These are phyloP conservation scores for Cystofilobasidium macerans DNA, from an alignment of 768 basidiomycete species.

Conservation along the genomic window DNA sequence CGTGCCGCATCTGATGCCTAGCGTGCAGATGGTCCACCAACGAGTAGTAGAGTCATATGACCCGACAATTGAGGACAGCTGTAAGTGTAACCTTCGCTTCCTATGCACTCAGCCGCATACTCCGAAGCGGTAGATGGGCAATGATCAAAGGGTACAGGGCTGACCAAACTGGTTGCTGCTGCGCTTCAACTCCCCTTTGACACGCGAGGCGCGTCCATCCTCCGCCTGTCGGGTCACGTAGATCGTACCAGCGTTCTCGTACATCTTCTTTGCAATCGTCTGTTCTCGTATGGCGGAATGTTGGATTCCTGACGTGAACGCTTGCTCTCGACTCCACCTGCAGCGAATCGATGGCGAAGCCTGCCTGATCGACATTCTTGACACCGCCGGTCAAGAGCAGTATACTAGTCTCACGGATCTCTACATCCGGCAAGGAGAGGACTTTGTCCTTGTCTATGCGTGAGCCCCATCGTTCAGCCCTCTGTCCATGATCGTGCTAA, in stretches of 20 bases:
- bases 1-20: neutral
- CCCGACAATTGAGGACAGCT: conserved; percentile 16
- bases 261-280: no score
- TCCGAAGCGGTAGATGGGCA: no score
- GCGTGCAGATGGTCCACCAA: neutral
- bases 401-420: conserved; percentile 17
- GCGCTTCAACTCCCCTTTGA: no score
- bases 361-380: conserved; percentile 21
- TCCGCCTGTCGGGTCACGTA: neutral
- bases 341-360: conserved; percentile 2
- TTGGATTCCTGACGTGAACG: no score
- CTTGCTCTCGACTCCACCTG: neutral
- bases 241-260: conserved; percentile 11
- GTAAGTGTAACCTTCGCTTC: neutral
- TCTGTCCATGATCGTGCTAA: neutral
- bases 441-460: conserved; percentile 18
- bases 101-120: no score
- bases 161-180: no score
- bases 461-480: neutral
- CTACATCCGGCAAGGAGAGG: conserved; percentile 18
- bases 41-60: conserved; percentile 16
- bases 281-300: no score
- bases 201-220: neutral
- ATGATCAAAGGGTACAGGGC: no score
- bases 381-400: conserved; percentile 18